Evolutionary conservation across 1,139 yeast species (phyloP), one percentile per base, ranked within the genome.

Genomic region (Pichia cactophila): DNA sequence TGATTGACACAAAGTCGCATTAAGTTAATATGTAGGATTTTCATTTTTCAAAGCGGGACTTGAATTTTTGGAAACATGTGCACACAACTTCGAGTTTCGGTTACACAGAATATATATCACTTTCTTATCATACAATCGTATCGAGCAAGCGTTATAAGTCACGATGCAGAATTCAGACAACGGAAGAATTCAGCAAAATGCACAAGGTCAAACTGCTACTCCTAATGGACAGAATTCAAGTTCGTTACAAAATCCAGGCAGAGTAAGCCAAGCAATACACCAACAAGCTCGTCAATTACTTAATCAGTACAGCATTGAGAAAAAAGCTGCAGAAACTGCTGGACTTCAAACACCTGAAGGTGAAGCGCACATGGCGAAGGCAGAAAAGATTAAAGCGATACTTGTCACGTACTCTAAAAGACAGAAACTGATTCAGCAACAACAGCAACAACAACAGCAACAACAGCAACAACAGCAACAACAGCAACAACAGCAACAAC

Each of bases 341-440:
- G 83, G 83, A 7, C 66, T 70, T 12, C 82, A 80, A 45, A 77
- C 86, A 8, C 82, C 78, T 0, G 81, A 77, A 56, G 92, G 90
- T n/a, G 79, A 78, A 61, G 81, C 77, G 57, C 87, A 84, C 60
- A 69, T 78, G 56, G 70, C 73, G 54, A 81, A 80, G 53, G 94
- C 92, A 2, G 85, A 85, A 50, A 77, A 77, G 51, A 80, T 86
- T 57, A 78, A 75, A 57, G 63, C 73, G 70, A 51, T 72, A 75
- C 48, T 66, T 59, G 56, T 68, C 55, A 56, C 63, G 57, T 60
- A 58, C 61, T 60, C 57, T 59, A 58, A 56, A 56, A 67, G 58
- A 54, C 68, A 58, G 55, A 66, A 59, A 54, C 59, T 56, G 51
- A 58, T 57, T 48, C 63, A 59, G 46, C 65, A 62, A 31, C 58